Evolutionary conservation across 148 eudicot genomes (phyloP).

Genomic region (Amaranthus cruentus): DNA sequence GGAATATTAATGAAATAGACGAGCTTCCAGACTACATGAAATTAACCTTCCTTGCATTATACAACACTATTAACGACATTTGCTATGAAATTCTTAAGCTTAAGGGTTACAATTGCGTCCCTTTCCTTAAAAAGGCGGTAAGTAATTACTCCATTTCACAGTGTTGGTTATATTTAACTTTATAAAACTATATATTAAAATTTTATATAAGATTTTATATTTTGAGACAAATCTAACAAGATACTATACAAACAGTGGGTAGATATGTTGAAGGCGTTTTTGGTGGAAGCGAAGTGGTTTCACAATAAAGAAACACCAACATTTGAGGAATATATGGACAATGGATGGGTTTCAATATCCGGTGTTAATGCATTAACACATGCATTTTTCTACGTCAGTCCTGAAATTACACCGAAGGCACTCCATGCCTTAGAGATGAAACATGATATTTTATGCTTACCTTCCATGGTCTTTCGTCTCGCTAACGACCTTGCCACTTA

Average conservation of each 20-base stretch:
- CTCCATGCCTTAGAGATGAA: constrained; percentile 11
- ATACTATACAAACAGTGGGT: not conserved
- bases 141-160: not conserved
- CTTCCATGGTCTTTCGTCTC: constrained; percentile 19
- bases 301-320: constrained; percentile 7
- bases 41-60: constrained; percentile 24
- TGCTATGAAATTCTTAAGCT: constrained; percentile 21
- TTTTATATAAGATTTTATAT: too few relatives aligned
- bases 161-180: too few relatives aligned
- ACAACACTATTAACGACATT: constrained; percentile 26
- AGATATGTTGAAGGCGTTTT: constrained; percentile 18
- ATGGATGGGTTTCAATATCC: constrained; percentile 24
- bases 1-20: constrained; percentile 17
- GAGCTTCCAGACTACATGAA: constrained; percentile 27
- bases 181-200: too few relatives aligned
- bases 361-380: constrained; percentile 18
- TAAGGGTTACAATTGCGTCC: constrained; percentile 13
- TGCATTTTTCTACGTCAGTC: constrained; percentile 17
- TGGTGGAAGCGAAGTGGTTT: constrained; percentile 25
- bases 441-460: constrained; percentile 10
- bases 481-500: constrained; percentile 23
- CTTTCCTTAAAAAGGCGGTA: constrained; percentile 14
- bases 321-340: constrained; percentile 4
- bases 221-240: not conserved
- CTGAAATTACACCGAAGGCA: constrained; percentile 14